phyloP scores from a whole-genome alignment of 306 rosid species.

The Cicer arietinum region DNA sequence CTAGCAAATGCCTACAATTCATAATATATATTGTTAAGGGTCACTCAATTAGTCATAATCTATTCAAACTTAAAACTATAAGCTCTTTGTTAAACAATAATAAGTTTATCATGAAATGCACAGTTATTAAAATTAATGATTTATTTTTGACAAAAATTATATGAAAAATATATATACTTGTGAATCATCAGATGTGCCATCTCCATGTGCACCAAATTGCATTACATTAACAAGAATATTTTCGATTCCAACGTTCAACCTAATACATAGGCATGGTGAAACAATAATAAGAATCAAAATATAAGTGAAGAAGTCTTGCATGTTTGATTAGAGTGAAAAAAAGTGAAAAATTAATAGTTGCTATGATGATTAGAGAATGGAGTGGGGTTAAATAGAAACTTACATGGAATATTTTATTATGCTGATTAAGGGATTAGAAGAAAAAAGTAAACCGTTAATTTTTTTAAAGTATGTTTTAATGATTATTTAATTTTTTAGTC shows the following conservation, averaged over 20 bases:
- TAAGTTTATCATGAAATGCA: not conserved
- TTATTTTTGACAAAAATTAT: not conserved
- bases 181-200: conserved; percentile 7
- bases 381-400: not conserved
- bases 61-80: no score
- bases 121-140: not conserved
- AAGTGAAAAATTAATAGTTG: not conserved
- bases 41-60: no score
- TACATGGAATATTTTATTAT: not conserved
- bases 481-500: no score
- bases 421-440: not conserved
- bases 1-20: no score
- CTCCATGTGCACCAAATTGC: not conserved
- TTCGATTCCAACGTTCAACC: not conserved
- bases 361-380: not conserved
- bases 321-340: not conserved
- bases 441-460: no score
- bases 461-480: no score
- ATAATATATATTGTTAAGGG: no score
- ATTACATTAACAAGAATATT: not conserved
- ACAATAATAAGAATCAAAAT: not conserved
- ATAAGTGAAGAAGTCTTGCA: not conserved
- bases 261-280: not conserved
- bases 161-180: not conserved
- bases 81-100: no score